Evolutionary conservation across 768 basidiomycete species (phyloP).

Genomic region (Leccinellum rugosiceps): DNA sequence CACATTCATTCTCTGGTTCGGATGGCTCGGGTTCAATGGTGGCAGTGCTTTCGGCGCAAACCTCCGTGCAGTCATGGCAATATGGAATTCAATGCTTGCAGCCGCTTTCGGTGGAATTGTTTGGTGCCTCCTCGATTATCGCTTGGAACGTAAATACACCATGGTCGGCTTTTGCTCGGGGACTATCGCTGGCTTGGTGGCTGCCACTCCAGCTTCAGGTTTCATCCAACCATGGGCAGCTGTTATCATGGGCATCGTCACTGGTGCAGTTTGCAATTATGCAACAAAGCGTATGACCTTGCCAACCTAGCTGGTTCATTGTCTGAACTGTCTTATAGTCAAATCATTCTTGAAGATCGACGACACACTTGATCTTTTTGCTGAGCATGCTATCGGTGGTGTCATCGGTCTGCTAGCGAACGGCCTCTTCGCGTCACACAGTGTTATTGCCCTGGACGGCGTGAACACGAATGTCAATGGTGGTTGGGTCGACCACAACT

Average conservation of each 20-base stretch:
- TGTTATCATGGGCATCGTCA: slow-evolving; percentile 69
- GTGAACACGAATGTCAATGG: slow-evolving; percentile 51
- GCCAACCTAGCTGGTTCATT: not conserved
- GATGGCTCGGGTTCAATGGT: slow-evolving; percentile 89
- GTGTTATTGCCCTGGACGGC: slow-evolving; percentile 66
- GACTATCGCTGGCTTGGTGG: slow-evolving; percentile 84
- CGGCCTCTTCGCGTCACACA: slow-evolving; percentile 68
- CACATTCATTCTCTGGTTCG: slow-evolving; percentile 85
- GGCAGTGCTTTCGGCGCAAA: slow-evolving; percentile 88
- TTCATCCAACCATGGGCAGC: slow-evolving; percentile 76
- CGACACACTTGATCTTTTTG: slow-evolving; percentile 90
- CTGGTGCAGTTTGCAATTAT: slow-evolving; percentile 75
- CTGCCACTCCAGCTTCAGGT: slow-evolving; percentile 86
- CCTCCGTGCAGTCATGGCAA: slow-evolving; percentile 78
- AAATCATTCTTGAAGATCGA: slow-evolving; percentile 72
- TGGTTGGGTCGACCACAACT: slow-evolving; percentile 75
- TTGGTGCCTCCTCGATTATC: slow-evolving; percentile 80
- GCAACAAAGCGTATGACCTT: slow-evolving; percentile 69
- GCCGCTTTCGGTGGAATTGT: slow-evolving; percentile 79
- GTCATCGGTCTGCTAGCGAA: slow-evolving; percentile 72
- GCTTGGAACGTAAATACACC: slow-evolving; percentile 76
- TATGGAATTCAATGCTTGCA: slow-evolving; percentile 87
- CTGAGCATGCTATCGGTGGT: slow-evolving; percentile 86
- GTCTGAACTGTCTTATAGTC: slow-evolving; percentile 39
- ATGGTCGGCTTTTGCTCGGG: slow-evolving; percentile 92